Base-by-base conservation (phyloP, 805 yeast species). In the Wickerhamiella brachini region DNA sequence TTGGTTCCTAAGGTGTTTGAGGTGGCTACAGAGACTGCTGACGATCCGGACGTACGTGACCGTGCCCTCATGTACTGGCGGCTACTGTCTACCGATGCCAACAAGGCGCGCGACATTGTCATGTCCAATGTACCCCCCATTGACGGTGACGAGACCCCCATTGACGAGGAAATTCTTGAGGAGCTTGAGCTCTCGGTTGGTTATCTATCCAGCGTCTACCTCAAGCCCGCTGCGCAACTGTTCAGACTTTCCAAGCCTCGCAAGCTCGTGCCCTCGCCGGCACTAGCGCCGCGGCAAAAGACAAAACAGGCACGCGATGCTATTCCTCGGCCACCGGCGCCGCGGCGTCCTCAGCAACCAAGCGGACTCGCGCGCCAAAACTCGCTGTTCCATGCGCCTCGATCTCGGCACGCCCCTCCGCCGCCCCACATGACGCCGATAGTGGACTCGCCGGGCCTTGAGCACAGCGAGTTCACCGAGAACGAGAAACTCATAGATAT, bases 51-150 rank as follows among this genome's bases (percentile, higher is more conserved):
- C 66, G 66, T 88, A 10, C 73, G 97, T 54, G 94, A 86, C 56
- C 68, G 95, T 41, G 96, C 90, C 0, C 82, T 72, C 60, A 79
- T 86, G 67, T 89, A 90, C 67, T 83, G 95, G 93, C 73, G 95
- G 52, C 66, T 89, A 26, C 66, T 89, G 6, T 78, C 93, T 1
- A 54, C 73, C 6, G 71, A 70, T 47, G 23, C 71, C 38, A 70
- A 71, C 18, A 67, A 71, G 2, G 69, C 79, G 2, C 65, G 68
- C 49, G 72, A 71, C 21, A 73, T 89, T n/a, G 73, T 88, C 12
- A 72, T 79, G 56, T 78, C 79, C 13, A 69, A 70, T 2, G 52
- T 78, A 20, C 95, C 95, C 0, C 66, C 73, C 1, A 83, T 89
- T 6, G 73, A 79, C 18, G 70, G 79, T 0, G 82, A 83, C 20